Conservation (phyloP, 1,139 yeast species). For the Debaryomyces sp. region DNA sequence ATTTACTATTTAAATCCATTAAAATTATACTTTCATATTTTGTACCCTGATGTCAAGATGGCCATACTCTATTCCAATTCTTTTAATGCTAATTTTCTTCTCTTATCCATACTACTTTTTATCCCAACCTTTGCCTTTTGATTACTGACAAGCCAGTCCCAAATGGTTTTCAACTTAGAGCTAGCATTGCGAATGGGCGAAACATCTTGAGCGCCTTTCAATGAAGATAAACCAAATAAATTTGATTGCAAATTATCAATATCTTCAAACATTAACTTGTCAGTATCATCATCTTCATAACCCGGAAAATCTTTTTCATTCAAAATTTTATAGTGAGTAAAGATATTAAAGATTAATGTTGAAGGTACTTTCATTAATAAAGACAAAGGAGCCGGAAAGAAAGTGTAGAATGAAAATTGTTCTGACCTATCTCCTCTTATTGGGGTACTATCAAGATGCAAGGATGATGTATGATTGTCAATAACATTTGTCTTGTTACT, state of each 20-base stretch:
- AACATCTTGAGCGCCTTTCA: constrained; percentile 42
- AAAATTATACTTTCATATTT: neutral
- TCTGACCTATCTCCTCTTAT: constrained; percentile 44
- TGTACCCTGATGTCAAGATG: neutral
- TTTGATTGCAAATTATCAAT: constrained; percentile 35
- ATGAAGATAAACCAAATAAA: constrained; percentile 43
- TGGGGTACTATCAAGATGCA: constrained; percentile 28
- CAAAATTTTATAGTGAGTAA: constrained; percentile 27
- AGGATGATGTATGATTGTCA: constrained; percentile 10
- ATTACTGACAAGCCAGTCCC: constrained; percentile 29
- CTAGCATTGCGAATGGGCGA: constrained; percentile 30
- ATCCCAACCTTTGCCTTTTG: constrained; percentile 17
- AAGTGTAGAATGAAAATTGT: constrained; percentile 44
- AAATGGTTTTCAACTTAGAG: constrained; percentile 22
- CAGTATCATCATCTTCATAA: constrained; percentile 24
- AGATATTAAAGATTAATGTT: constrained; percentile 19
- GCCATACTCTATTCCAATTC: constrained; percentile 34
- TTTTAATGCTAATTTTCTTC: constrained; percentile 46
- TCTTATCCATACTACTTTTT: constrained; percentile 37
- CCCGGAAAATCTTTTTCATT: constrained; percentile 33
- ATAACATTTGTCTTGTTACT: neutral
- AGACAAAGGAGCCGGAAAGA: constrained; percentile 48
- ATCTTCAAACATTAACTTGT: constrained; percentile 28
- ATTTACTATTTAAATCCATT: neutral
- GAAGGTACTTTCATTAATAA: constrained; percentile 25